Evolutionary conservation across 495 filamentous ascomycete species (phyloP), one percentile per base, ranked within the genome.

Genomic region (Xylaria nigripes): DNA sequence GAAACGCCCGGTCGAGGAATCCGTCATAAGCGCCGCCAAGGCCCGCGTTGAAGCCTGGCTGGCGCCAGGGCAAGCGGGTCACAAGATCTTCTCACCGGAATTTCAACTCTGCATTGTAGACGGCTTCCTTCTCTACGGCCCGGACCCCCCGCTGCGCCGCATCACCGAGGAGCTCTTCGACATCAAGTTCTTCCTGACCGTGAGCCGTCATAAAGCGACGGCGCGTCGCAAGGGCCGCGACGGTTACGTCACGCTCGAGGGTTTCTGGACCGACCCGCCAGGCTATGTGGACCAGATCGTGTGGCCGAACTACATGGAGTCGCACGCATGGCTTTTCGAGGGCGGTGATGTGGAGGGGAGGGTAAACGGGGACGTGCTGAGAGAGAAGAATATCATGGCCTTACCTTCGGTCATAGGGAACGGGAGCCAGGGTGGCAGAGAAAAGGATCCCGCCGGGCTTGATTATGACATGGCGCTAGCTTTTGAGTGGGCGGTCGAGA

Each of bases 201-300:
- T 84, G 0, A 70, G 75, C 21, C 81, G 80, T 44, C 65, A 62
- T 1, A 71, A 72, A 22, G 86, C 86, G 0, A 87, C 86, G 60
- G 60, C 60, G 23, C 72, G 93, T 8, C 68, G 93, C 30, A 86
- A 87, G 63, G 79, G 80, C 2, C 72, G 93, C 62, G 81, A 73
- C 59, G 90, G 88, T 30, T 98, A 96, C 74, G 89, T 91, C 21
- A 96, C 90, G 21, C 73, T 87, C 48, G 86, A 85, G 66, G 91
- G 91, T 15, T 96, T 95, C 72, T 98, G 92, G 93, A 77, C 80
- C 18, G 93, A 98, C 67, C 93, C 93, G 1, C 87, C 86, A 1
- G 90, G 88, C 0, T 98, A 96, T 69, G 90, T 96, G 43, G 93
- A 98, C 61, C 78, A 86, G 70, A 78, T 98, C 51, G 93, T 98